phyloP scores from a whole-genome alignment of 108 stramenopile genomes.

The Fragilariopsis cylindrus region DNA sequence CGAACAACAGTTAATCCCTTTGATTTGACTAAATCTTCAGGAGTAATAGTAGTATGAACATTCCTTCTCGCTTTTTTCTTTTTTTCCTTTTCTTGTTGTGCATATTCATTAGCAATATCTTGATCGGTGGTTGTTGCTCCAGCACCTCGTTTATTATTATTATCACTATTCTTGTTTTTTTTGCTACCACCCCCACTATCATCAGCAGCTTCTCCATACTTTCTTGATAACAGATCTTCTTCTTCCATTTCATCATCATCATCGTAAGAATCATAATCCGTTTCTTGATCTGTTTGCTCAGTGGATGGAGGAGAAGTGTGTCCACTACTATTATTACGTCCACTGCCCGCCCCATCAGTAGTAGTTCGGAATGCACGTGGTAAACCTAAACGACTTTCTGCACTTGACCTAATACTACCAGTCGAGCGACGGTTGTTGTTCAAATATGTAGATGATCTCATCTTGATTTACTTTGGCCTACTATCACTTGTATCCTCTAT shows the following conservation, averaged over 20 bases:
- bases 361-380: no score
- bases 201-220: conserved; percentile 57
- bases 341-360: no score
- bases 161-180: conserved; percentile 11
- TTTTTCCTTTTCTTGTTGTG: conserved; percentile 43
- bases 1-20: conserved; percentile 31
- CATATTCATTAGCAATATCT: conserved; percentile 54
- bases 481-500: no score
- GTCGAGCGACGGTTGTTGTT: no score
- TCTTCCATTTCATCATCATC: conserved; percentile 58
- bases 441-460: no score
- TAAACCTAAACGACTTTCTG: no score
- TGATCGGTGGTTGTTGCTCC: conserved; percentile 14
- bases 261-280: conserved; percentile 11
- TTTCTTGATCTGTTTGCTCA: not conserved
- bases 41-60: not conserved
- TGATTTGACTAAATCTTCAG: conserved; percentile 9
- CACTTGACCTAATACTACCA: no score
- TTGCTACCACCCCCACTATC: conserved; percentile 12
- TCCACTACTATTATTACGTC: no score
- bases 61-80: conserved; percentile 6
- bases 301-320: not conserved
- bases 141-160: conserved; percentile 16
- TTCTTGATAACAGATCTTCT: conserved; percentile 56
- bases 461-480: no score